A percentile compares a stretch with the other conserved stretches of the same genome.
phyloP scores from a whole-genome alignment of 176 grass and related monocot species.

The Eleusine coracana region DNA sequence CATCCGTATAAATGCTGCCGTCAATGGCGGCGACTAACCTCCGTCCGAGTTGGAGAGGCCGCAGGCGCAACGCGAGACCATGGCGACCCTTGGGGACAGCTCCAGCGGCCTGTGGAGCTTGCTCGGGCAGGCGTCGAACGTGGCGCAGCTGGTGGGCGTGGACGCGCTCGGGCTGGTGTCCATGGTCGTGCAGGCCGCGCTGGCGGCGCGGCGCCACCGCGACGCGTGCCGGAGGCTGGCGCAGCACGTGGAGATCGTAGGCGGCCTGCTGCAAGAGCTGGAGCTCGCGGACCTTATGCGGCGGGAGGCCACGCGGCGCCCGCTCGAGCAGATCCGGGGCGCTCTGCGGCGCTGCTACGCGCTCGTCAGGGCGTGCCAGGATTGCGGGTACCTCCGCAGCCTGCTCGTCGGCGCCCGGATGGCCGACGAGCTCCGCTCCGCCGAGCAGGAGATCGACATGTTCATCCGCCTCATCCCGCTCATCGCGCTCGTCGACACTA shows the following conservation, averaged over 20 bases:
- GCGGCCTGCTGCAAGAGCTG: slow-evolving; percentile 56
- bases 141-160: slow-evolving; percentile 52
- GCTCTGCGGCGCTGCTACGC: slow-evolving; percentile 53
- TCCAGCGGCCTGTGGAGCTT: slow-evolving; percentile 11
- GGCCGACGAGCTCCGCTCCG: slow-evolving; percentile 45
- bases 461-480: slow-evolving; percentile 63
- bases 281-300: slow-evolving; percentile 51
- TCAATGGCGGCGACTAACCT: neutral
- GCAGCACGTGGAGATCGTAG: slow-evolving; percentile 58
- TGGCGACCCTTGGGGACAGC: slow-evolving; percentile 10
- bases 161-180: slow-evolving; percentile 66
- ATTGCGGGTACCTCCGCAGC: slow-evolving; percentile 34
- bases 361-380: slow-evolving; percentile 47
- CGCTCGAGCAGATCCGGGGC: slow-evolving; percentile 44
- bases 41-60: neutral
- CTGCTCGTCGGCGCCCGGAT: slow-evolving; percentile 45
- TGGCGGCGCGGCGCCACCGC: slow-evolving; percentile 56
- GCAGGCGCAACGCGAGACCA: neutral
- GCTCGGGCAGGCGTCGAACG: slow-evolving; percentile 29
- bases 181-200: slow-evolving; percentile 65
- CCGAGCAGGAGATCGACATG: slow-evolving; percentile 54
- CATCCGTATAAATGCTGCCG: neutral
- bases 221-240: slow-evolving; percentile 56
- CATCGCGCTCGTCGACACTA: slow-evolving; percentile 54
- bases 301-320: slow-evolving; percentile 53